These are phyloP conservation scores for Heliosperma pusillum DNA, from an alignment of 148 eudicot genomes.

Conservation along the genomic window DNA sequence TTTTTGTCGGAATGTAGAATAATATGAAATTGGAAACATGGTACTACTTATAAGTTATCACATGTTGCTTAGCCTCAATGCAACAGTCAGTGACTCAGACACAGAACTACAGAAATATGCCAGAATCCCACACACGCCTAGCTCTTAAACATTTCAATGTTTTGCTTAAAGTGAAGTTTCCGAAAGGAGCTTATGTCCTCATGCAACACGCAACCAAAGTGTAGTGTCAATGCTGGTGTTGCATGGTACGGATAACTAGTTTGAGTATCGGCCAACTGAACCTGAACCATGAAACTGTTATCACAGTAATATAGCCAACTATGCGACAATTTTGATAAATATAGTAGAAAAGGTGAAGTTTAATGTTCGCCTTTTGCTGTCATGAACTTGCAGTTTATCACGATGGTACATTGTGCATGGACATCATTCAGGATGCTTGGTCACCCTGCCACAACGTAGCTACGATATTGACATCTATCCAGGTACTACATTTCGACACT, in stretches of 20 bases:
- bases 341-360: neutral
- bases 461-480: constrained; percentile 38
- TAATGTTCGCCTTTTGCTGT: constrained; percentile 1
- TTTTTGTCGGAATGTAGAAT: neutral
- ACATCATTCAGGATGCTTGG: constrained; percentile 40
- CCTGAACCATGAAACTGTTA: neutral
- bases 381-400: constrained; percentile 27
- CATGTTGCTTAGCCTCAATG: neutral
- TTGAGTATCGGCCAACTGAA: no score
- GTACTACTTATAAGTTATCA: no score
- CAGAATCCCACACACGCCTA: no score
- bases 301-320: neutral
- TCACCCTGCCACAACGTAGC: constrained; percentile 40
- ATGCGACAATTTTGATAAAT: neutral
- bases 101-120: neutral
- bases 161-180: neutral
- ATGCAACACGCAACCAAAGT: neutral
- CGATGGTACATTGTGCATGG: constrained; percentile 39
- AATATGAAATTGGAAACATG: neutral
- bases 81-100: neutral
- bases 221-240: no score
- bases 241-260: no score
- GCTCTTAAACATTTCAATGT: no score
- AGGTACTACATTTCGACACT: constrained; percentile 19
- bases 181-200: neutral